Evolutionary conservation across 2,329 filamentous ascomycete genomes (phyloP), one percentile per base, ranked within the genome.

Genomic region (Trichoderma asperellum): DNA sequence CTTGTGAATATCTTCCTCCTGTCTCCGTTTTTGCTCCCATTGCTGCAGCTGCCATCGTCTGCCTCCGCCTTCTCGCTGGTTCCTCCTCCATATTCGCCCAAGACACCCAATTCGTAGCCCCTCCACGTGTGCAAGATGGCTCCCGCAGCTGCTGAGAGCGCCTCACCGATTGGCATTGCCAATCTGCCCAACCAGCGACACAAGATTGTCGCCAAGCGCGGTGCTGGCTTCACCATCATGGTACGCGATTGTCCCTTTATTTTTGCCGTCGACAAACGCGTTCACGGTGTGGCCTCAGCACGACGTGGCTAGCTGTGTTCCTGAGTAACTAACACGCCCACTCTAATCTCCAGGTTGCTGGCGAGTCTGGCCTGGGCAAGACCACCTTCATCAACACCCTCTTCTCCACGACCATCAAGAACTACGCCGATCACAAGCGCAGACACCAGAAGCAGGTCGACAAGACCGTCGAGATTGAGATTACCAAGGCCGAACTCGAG

Each of bases 321-420:
- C 37, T 16, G 11, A 16, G 35, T 32, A 32, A 66, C 65, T 68
- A 61, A 68, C 58, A 68, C 49, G 65, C 67, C 71, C 55, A 57
- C 70, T 58, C 78, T 35, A 27, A 97, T 71, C 59, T 77, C n/a
- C 35, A 97, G 94, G 94, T 98, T 84, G 96, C 96, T 85, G 95
- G 95, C 85, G 95, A 99, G 86, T 98, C 96, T 75, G 95, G 95
- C 79, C 86, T 98, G 76, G 96, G 96, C 86, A 99, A 99, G 89
- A 99, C 96, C 32, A 99, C 96, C 78, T 99, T 99, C 85, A 98
- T 99, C 90, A 99, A 99, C 90, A 99, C 96, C 71, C 91, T 99
- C 71, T 99, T 99, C 88, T 99, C 96, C 73, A 99, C 96, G 75
- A 99, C 96, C 77, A 99, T 99, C 89, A 99, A 99, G 89, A 99